Evolutionary conservation across 2,329 filamentous ascomycete genomes (phyloP), one percentile per base, ranked within the genome.

Genomic region (Fusarium vanettenii): DNA sequence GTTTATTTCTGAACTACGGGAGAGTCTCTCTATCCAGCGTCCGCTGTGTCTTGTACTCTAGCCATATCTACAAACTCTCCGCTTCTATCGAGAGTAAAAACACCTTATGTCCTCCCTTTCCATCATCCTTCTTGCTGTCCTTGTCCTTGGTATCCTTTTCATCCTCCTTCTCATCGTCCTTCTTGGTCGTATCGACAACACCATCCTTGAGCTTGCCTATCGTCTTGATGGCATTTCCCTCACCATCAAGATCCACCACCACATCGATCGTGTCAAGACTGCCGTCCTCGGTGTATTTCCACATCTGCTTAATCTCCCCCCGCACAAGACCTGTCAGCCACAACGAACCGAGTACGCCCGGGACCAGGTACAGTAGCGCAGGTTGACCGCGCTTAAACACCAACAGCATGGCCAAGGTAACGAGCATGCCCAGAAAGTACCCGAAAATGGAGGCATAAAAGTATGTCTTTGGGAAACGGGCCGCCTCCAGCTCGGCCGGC

Each of bases 281-380:
- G 5, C 89, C 89, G 73, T 92, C 90, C 81, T 98, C 96, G 0
- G 91, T 95, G 80, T 95, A 98, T 4, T 86, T 86, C 93, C 94
- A 97, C 90, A 98, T 92, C 48, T 91, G 83, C 60, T 86, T 86
- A 3, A 96, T 73, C 79, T 98, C 95, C 3, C 95, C 93, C 13
- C 92, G 90, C 20, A 88, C 80, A 6, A 92, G 76, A 0, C 93
- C 96, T 2, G 93, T 97, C 5, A 91, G 82, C 93, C 94, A 97
- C 1, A 97, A 80, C 2, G 92, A 89, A 2, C 89, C 87, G 6
- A 98, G 85, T 0, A 98, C 94, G 1, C 94, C 92, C 0, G 96
- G 96, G 0, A 98, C 97, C 8, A 99, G 90, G 80, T 98, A 98
- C 16, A 99, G 86, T 35, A 99, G 87, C 9, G 97, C 96, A 0